A percentile compares a stretch with the other conserved stretches of the same genome.
These are phyloP conservation scores for Dothistroma septosporum DNA, from an alignment of 2,329 filamentous ascomycete species.

Conservation along the genomic window DNA sequence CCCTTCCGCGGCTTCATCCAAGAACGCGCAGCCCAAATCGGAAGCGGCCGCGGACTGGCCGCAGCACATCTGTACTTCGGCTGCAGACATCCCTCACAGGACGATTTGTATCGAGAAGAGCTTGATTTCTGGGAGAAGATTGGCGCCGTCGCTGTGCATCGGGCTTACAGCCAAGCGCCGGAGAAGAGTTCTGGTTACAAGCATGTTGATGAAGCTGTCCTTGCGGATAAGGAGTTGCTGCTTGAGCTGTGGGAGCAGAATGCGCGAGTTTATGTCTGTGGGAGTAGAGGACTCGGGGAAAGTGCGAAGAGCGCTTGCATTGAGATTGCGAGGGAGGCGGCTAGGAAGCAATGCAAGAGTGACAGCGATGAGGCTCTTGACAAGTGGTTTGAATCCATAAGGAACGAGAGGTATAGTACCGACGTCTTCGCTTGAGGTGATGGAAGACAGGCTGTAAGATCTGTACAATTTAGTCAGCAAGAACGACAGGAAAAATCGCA, in stretches of 20 bases:
- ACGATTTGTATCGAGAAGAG: slow-evolving; percentile 60
- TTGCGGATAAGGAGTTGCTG: slow-evolving; percentile 45
- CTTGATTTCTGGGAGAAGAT: slow-evolving; percentile 56
- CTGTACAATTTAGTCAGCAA: neutral
- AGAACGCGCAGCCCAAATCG: slow-evolving; percentile 60
- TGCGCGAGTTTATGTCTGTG: slow-evolving; percentile 63
- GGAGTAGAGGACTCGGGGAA: slow-evolving; percentile 48
- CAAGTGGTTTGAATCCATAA: slow-evolving; percentile 27
- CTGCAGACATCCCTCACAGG: slow-evolving; percentile 53
- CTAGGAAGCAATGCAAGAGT: slow-evolving; percentile 32
- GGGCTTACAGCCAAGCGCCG: slow-evolving; percentile 54
- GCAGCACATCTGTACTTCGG: slow-evolving; percentile 62
- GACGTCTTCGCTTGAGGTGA: slow-evolving; percentile 23
- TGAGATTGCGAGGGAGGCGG: slow-evolving; percentile 37
- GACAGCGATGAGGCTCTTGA: slow-evolving; percentile 36
- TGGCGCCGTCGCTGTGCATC: slow-evolving; percentile 59
- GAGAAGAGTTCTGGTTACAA: slow-evolving; percentile 47
- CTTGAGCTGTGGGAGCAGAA: slow-evolving; percentile 46
- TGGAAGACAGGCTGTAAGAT: neutral
- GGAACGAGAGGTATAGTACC: slow-evolving; percentile 26
- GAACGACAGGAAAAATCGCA: neutral
- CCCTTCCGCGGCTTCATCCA: slow-evolving; percentile 97
- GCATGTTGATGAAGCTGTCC: slow-evolving; percentile 52
- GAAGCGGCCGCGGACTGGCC: slow-evolving; percentile 51
- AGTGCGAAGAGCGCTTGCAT: slow-evolving; percentile 43